Percentiles rank a stretch among this genome's conserved stretches.
phyloP scores from a whole-genome alignment of 1,284 basidiomycete species.

The Abortiporus biennis region DNA sequence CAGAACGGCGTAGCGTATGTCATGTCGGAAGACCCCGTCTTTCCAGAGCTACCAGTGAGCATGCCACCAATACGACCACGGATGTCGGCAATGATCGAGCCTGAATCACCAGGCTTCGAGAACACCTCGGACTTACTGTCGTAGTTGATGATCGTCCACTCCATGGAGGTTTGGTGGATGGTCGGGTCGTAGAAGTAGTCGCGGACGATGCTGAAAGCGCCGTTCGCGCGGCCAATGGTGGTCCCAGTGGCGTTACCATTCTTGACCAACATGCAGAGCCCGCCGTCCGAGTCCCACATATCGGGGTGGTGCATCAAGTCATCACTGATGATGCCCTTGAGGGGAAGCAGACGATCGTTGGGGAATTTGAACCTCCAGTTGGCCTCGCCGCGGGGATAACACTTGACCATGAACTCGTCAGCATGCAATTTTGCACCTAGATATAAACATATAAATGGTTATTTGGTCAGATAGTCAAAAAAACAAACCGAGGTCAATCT shows the following conservation, averaged over 20 bases:
- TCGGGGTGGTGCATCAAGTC: slow-evolving; percentile 2
- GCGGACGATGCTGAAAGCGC: slow-evolving; percentile 20
- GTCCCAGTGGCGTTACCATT: slow-evolving; percentile 14
- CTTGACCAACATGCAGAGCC: slow-evolving; percentile 22
- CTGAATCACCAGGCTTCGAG: slow-evolving; percentile 27
- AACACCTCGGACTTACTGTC: slow-evolving; percentile 20
- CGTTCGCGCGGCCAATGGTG: slow-evolving; percentile 23
- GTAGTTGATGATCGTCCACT: slow-evolving; percentile 19
- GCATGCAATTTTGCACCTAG: no score
- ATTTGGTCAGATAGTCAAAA: no score
- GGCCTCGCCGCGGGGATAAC: no score
- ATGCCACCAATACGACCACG: slow-evolving; percentile 21
- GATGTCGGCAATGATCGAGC: slow-evolving; percentile 22
- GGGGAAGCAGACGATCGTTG: slow-evolving; percentile 10
- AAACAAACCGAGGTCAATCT: slow-evolving; percentile 2
- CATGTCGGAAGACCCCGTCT: slow-evolving; percentile 16
- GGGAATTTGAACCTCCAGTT: slow-evolving; percentile 26
- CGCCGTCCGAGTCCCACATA: slow-evolving; percentile 24
- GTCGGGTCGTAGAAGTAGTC: slow-evolving; percentile 14
- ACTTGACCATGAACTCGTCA: no score
- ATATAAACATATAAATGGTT: no score
- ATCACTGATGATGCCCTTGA: slow-evolving; percentile 1
- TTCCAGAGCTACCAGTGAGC: slow-evolving; percentile 20
- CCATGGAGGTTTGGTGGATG: slow-evolving; percentile 18
- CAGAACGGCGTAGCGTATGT: slow-evolving; percentile 25